Evolutionary conservation across 2,329 filamentous ascomycete genomes (phyloP), one percentile per base, ranked within the genome.

Genomic region (Blastomyces silverae): DNA sequence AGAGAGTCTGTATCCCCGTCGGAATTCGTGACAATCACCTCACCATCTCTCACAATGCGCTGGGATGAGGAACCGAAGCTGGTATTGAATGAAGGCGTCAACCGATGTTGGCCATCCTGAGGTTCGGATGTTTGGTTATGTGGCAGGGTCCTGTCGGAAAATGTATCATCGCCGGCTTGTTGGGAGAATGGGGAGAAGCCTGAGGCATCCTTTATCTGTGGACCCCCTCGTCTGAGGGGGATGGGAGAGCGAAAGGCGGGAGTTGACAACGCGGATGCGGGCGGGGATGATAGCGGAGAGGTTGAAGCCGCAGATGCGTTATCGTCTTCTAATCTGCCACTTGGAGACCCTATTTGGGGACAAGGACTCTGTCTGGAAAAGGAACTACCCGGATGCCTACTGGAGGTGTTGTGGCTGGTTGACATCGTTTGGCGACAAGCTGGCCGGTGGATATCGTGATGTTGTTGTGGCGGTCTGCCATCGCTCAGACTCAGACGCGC

Each of bases 1-100:
- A 84, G 79, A 0, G 87, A 88, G 60, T 84, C 82, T 37, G 82
- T 83, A 22, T 83, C 83, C n/a, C 89, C 88, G 71, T 92, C 90
- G 0, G 90, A 92, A 63, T 85, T 87, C 57, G 82, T 82, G 52
- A 92, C 79, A 2, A 82, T 73, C 64, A 81, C 75, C 63, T 80
- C 73, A 2, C 84, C 84, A 69, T 82, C 78, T 65, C 79, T 89
- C 64, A 88, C 39, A 13, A 69, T 62, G 22, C 67, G 62, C 62
- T 69, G 67, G 15, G 67, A 69, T 28, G 44, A 59, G 25, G 62
- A 63, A 37, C 46, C 37, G 42, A 60, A 48, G 57, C 63, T 66
- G 20, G 22, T 48, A 28, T 56, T 63, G 34, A 66, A 68, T 5
- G 67, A 64, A 15, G 48, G 65, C 25, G 39, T 61, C n/a, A 15